Conservation (phyloP, 192 early-diverging fungal species). For the Gigaspora rosea region DNA sequence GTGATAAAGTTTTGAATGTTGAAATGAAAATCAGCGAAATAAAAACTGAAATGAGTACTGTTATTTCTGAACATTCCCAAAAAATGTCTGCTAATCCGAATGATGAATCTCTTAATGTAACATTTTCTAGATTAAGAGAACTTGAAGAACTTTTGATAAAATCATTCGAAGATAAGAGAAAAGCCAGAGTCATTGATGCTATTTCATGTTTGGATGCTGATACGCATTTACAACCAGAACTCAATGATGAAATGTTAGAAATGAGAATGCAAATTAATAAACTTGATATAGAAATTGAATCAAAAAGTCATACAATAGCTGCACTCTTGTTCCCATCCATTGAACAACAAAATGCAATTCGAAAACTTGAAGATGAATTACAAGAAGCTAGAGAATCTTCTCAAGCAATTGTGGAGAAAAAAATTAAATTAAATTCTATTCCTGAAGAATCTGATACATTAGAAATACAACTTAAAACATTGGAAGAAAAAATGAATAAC, state of each 20-base stretch:
- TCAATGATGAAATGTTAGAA: background rate
- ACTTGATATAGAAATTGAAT: slow-evolving; percentile 26
- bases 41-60: background rate
- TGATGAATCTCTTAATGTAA: background rate
- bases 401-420: slow-evolving; percentile 8
- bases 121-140: slow-evolving; percentile 5
- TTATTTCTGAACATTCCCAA: background rate
- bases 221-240: background rate
- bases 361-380: slow-evolving; percentile 18
- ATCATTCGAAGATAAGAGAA: slow-evolving; percentile 1
- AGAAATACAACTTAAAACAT: background rate
- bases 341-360: slow-evolving; percentile 24
- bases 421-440: background rate
- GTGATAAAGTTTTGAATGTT: background rate
- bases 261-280: slow-evolving; percentile 24
- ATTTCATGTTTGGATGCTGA: background rate
- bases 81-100: background rate
- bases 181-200: background rate
- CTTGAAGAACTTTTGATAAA: slow-evolving; percentile 18
- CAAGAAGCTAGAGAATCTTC: slow-evolving; percentile 8
- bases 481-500: slow-evolving; percentile 18
- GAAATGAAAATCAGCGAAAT: background rate
- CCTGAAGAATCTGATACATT: background rate
- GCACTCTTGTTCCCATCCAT: slow-evolving; percentile 17
- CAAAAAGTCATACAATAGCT: slow-evolving; percentile 32